These are phyloP conservation scores for Lentinula detonsa DNA, from an alignment of 768 basidiomycete species.

Conservation along the genomic window DNA sequence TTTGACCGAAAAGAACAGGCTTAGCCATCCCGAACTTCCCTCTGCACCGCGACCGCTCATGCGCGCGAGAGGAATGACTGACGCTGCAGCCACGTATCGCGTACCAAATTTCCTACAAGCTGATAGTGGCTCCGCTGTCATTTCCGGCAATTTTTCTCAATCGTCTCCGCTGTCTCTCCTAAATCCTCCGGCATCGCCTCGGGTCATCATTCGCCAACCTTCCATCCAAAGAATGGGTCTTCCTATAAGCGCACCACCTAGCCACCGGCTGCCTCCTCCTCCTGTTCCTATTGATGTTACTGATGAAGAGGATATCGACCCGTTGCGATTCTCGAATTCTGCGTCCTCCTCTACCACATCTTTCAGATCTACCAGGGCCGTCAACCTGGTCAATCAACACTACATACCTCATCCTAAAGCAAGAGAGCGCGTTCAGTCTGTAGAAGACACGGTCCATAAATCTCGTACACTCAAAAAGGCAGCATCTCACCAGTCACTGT, in stretches of 20 bases:
- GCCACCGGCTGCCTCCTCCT: slow-evolving; percentile 39
- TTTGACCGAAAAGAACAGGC: slow-evolving; percentile 24
- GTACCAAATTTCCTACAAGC: slow-evolving; percentile 25
- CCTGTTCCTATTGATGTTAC: slow-evolving; percentile 18
- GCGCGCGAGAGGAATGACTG: slow-evolving; percentile 46
- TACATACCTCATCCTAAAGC: slow-evolving; percentile 20
- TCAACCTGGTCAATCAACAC: slow-evolving; percentile 16
- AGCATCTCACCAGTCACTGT: slow-evolving; percentile 51
- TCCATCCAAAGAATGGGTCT: slow-evolving; percentile 35
- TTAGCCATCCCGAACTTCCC: slow-evolving; percentile 25
- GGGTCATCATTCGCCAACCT: slow-evolving; percentile 33
- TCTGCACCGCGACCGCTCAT: slow-evolving; percentile 30
- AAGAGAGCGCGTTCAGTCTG: slow-evolving; percentile 18
- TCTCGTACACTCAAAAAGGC: slow-evolving; percentile 44
- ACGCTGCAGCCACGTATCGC: slow-evolving; percentile 22
- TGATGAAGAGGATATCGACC: slow-evolving; percentile 8
- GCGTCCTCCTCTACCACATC: slow-evolving; percentile 33
- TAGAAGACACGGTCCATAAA: slow-evolving; percentile 10
- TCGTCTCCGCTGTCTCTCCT: slow-evolving; percentile 11
- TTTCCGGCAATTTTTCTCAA: slow-evolving; percentile 5
- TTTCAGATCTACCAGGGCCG: slow-evolving; percentile 34
- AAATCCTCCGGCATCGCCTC: slow-evolving; percentile 18
- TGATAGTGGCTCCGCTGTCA: slow-evolving; percentile 11
- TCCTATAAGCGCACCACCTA: slow-evolving; percentile 46
- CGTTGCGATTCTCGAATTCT: slow-evolving; percentile 9